A percentile compares a stretch with the other conserved stretches of the same genome.
Evolutionary conservation across 768 basidiomycete species (phyloP).

Genomic region (Suillus subalutaceus): DNA sequence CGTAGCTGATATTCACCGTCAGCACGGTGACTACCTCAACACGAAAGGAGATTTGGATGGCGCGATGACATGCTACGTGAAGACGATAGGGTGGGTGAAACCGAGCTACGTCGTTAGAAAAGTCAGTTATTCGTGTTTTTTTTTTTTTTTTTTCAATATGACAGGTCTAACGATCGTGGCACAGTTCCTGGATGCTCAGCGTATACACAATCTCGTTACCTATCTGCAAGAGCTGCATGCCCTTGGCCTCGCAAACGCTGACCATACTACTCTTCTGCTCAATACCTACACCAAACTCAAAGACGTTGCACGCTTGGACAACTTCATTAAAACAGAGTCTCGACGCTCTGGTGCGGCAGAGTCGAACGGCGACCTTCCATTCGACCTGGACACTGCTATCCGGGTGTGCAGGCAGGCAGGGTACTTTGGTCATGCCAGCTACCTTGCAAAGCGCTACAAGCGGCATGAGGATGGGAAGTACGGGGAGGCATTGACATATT

Average conservation of each 20-base stretch:
- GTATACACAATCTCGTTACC: constrained; percentile 92
- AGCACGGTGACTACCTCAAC: constrained; percentile 93
- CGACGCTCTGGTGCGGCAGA: constrained; percentile 36
- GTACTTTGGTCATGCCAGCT: constrained; percentile 93
- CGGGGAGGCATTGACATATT: constrained; percentile 77
- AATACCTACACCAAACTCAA: constrained; percentile 98
- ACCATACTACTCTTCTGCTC: constrained; percentile 94
- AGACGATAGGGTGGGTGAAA: constrained; percentile 86
- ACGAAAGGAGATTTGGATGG: constrained; percentile 89
- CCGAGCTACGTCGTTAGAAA: constrained; percentile 98
- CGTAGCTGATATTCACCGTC: constrained; percentile 86
- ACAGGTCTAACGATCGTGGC: constrained; percentile 14
- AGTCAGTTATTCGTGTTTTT: constrained; percentile 43
- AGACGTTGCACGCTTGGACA: constrained; percentile 84
- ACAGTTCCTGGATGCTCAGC: constrained; percentile 94
- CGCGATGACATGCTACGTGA: constrained; percentile 89
- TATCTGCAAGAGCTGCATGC: constrained; percentile 96
- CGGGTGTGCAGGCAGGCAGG: constrained; percentile 95
- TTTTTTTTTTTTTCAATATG: background rate
- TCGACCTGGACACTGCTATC: constrained; percentile 96
- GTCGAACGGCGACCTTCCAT: constrained; percentile 75
- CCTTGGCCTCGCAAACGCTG: constrained; percentile 87
- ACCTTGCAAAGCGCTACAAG: constrained; percentile 89
- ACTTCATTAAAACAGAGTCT: constrained; percentile 90
- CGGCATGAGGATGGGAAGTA: constrained; percentile 83